Evolutionary conservation across 441 rosid genomes (phyloP).

Genomic region (Biscutella laevigata): DNA sequence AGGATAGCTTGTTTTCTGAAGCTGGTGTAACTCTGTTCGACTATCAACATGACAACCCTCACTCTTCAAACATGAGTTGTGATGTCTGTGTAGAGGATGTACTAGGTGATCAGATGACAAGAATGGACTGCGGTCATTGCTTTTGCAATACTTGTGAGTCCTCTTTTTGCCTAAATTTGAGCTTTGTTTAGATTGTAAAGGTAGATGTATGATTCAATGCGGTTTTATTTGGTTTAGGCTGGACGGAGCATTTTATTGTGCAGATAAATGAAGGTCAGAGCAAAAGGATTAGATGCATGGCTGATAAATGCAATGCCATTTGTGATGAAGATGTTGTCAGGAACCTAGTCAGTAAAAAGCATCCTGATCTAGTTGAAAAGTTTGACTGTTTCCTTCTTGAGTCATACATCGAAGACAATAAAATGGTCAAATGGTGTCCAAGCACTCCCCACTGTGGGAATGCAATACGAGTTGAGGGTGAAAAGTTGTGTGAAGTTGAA

Average conservation of each 20-base stretch:
- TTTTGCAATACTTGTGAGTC: conserved; percentile 79
- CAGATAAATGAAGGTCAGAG: conserved; percentile 73
- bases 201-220: conserved; percentile 54
- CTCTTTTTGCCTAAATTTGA: not conserved
- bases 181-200: too few species aligned
- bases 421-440: too few species aligned
- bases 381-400: conserved; percentile 71
- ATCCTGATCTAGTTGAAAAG: conserved; percentile 50
- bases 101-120: conserved; percentile 36
- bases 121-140: conserved; percentile 78
- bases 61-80: conserved; percentile 37
- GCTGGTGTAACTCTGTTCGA: conserved; percentile 63
- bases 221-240: conserved; percentile 53
- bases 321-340: conserved; percentile 43
- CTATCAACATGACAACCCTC: conserved; percentile 16
- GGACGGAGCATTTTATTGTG: conserved; percentile 60
- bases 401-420: conserved; percentile 79
- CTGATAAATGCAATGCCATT: conserved; percentile 45
- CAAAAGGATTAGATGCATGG: conserved; percentile 66
- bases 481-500: conserved; percentile 58
- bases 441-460: conserved; percentile 79
- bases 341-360: conserved; percentile 34
- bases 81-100: conserved; percentile 75
- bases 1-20: conserved; percentile 42
- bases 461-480: conserved; percentile 61